These are phyloP conservation scores for Fusarium austroafricanum DNA, from an alignment of 2,329 filamentous ascomycete species.

Conservation along the genomic window DNA sequence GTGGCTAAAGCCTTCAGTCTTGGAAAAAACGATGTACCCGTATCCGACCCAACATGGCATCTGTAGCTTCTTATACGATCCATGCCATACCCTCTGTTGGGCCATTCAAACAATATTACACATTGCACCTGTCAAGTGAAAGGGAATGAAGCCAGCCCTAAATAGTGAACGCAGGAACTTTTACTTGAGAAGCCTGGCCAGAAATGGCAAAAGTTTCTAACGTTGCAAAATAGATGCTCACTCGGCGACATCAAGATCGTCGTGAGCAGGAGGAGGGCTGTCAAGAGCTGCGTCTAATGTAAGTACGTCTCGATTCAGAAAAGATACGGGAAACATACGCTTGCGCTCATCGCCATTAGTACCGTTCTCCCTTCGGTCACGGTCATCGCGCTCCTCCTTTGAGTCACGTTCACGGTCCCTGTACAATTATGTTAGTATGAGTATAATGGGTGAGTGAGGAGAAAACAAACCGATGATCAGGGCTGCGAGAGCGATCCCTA, in stretches of 20 bases:
- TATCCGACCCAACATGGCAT: conserved; percentile 33
- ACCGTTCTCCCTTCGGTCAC: conserved; percentile 79
- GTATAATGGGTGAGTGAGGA: neutral
- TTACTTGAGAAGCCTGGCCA: conserved; percentile 34
- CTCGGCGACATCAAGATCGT: conserved; percentile 96
- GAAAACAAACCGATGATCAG: conserved; percentile 66
- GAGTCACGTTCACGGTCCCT: conserved; percentile 67
- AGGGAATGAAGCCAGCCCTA: conserved; percentile 38
- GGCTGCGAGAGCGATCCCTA: conserved; percentile 80
- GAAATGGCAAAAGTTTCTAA: conserved; percentile 18
- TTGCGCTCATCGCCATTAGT: conserved; percentile 92
- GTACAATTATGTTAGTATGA: conserved; percentile 22
- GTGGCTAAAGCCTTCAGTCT: conserved; percentile 43
- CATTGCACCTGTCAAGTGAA: conserved; percentile 39
- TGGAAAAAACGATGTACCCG: conserved; percentile 32
- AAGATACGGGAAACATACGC: conserved; percentile 64
- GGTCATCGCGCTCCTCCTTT: conserved; percentile 76
- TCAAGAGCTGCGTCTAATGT: conserved; percentile 67
- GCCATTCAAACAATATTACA: conserved; percentile 42
- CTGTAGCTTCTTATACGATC: conserved; percentile 38
- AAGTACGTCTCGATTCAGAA: conserved; percentile 32
- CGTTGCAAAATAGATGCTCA: conserved; percentile 49
- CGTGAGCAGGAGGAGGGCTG: conserved; percentile 84
- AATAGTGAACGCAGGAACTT: conserved; percentile 41
- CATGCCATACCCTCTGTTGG: conserved; percentile 34